These are phyloP conservation scores for Lipomyces anomalus DNA, from an alignment of 805 yeast genomes.

Conservation along the genomic window DNA sequence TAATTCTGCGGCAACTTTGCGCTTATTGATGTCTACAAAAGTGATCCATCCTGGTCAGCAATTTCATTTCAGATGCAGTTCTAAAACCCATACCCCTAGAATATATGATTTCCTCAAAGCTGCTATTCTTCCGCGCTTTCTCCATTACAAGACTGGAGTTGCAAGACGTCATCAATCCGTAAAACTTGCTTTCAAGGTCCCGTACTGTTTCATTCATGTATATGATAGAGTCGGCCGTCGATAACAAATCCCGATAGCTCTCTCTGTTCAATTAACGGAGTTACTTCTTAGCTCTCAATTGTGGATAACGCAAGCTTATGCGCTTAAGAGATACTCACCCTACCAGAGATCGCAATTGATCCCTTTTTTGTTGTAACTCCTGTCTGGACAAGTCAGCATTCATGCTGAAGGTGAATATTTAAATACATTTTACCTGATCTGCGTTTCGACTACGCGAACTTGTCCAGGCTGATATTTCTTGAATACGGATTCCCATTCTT, in stretches of 20 bases:
- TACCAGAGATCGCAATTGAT: slow-evolving; percentile 20
- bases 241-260: slow-evolving; percentile 20
- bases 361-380: slow-evolving; percentile 19
- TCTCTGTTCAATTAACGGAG: too few relatives aligned
- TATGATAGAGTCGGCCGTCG: slow-evolving; percentile 20
- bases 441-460: slow-evolving; percentile 18
- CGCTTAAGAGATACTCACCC: too few relatives aligned
- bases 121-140: slow-evolving; percentile 4
- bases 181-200: slow-evolving; percentile 12
- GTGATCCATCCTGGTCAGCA: neutral
- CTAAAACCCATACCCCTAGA: slow-evolving; percentile 5
- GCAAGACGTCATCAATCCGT: slow-evolving; percentile 9
- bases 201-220: slow-evolving; percentile 13
- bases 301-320: too few relatives aligned
- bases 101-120: neutral
- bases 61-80: neutral
- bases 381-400: too few relatives aligned
- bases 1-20: slow-evolving; percentile 3
- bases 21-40: slow-evolving; percentile 3
- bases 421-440: too few relatives aligned
- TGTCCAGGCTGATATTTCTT: slow-evolving; percentile 19
- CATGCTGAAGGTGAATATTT: too few relatives aligned
- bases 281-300: too few relatives aligned
- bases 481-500: slow-evolving; percentile 17
- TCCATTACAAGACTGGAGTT: slow-evolving; percentile 5